phyloP scores from a whole-genome alignment of 306 rosid species.

The Dicorynia guianensis region DNA sequence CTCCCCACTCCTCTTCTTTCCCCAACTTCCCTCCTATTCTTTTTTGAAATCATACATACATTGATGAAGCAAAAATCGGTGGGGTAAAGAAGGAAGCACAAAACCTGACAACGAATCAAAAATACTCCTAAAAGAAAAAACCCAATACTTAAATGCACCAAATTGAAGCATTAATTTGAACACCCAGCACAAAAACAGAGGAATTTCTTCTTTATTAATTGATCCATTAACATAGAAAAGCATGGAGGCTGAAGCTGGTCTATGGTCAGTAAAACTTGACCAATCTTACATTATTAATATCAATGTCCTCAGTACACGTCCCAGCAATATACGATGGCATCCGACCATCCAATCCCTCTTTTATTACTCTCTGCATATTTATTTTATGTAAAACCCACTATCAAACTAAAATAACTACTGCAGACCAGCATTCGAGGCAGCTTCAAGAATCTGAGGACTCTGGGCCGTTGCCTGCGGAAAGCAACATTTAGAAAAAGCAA shows the following conservation, averaged over 20 bases:
- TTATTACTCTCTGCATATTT: constrained; percentile 27
- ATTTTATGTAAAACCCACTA: constrained; percentile 32
- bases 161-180: constrained; percentile 34
- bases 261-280: constrained; percentile 54
- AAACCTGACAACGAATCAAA: constrained; percentile 43
- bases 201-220: constrained; percentile 46
- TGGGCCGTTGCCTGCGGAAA: constrained; percentile 48
- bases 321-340: constrained; percentile 33
- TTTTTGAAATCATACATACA: background rate
- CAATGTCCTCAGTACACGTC: constrained; percentile 6
- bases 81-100: constrained; percentile 50
- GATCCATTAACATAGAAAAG: constrained; percentile 48
- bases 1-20: background rate
- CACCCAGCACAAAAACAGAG: constrained; percentile 50
- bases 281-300: constrained; percentile 35
- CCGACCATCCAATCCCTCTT: too few species aligned
- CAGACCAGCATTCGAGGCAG: constrained; percentile 41
- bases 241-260: constrained; percentile 49
- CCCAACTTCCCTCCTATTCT: constrained; percentile 7
- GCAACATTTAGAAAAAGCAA: constrained; percentile 29
- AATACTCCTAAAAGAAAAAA: constrained; percentile 29
- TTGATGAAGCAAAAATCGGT: constrained; percentile 29
- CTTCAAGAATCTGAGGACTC: constrained; percentile 41
- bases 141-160: constrained; percentile 20
- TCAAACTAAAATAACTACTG: constrained; percentile 35